Percentiles rank a stretch among this genome's conserved stretches.
Conservation (phyloP, 2,329 filamentous ascomycete genomes). For the Aspergillus sp. region DNA sequence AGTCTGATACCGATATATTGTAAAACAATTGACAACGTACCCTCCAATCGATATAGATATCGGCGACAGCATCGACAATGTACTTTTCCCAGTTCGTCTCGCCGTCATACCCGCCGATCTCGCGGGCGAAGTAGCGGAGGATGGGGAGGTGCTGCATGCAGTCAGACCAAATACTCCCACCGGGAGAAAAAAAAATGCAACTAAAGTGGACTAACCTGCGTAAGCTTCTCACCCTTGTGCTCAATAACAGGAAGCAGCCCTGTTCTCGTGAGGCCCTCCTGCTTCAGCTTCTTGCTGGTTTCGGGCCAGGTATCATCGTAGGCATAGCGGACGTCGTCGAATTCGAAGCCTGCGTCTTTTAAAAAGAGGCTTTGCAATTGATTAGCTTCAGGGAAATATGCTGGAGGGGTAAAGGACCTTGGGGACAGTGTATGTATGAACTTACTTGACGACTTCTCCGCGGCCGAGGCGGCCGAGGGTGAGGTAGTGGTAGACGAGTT, state of each 20-base stretch:
- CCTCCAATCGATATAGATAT: conserved; percentile 9
- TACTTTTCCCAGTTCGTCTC: conserved; percentile 1
- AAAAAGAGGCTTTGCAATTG: conserved; percentile 6
- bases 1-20: not conserved
- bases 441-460: conserved; percentile 8
- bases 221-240: not conserved
- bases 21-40: not conserved
- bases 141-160: conserved; percentile 7
- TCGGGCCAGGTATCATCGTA: conserved; percentile 3
- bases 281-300: not conserved
- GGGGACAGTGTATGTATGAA: not conserved
- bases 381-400: not conserved
- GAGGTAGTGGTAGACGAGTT: conserved; percentile 12
- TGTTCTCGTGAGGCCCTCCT: not conserved
- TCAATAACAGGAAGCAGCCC: conserved; percentile 3
- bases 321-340: not conserved
- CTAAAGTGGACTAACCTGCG: not conserved
- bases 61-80: conserved; percentile 2
- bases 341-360: conserved; percentile 5
- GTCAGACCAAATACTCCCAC: not conserved
- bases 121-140: conserved; percentile 2
- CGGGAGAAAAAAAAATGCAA: not conserved
- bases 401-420: too few relatives aligned
- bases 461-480: conserved; percentile 10
- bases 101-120: conserved; percentile 4